A percentile compares a stretch with the other conserved stretches of the same genome.
Conservation (phyloP, 495 filamentous ascomycete genomes). For the Halenospora varia region DNA sequence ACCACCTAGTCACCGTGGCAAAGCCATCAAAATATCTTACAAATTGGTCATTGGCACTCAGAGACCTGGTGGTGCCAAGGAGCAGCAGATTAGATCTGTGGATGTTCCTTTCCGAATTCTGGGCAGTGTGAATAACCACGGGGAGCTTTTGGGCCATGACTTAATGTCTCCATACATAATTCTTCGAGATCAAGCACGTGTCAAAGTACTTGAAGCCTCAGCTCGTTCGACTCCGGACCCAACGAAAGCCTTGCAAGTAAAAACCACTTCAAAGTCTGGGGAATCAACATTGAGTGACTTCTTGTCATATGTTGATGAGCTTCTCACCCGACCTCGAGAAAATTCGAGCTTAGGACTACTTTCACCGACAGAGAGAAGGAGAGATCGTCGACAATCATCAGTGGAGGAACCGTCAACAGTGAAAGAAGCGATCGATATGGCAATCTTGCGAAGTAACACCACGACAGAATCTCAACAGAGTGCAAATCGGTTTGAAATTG, state of each 20-base stretch:
- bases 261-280: conserved; percentile 28
- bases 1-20: conserved; percentile 86
- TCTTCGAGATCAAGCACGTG: conserved; percentile 77
- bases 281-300: conserved; percentile 53
- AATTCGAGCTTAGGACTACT: conserved; percentile 58
- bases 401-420: conserved; percentile 49
- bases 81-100: conserved; percentile 84
- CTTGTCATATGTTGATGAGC: conserved; percentile 70
- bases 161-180: conserved; percentile 91
- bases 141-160: conserved; percentile 69
- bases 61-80: conserved; percentile 67
- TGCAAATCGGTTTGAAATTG: conserved; percentile 89
- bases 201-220: conserved; percentile 42
- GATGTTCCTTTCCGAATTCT: conserved; percentile 94
- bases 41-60: conserved; percentile 91
- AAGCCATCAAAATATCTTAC: conserved; percentile 91
- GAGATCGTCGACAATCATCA: conserved; percentile 49
- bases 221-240: conserved; percentile 9
- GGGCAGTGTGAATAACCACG: conserved; percentile 72
- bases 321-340: conserved; percentile 60
- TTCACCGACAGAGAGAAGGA: conserved; percentile 55
- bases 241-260: conserved; percentile 9
- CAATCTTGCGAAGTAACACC: conserved; percentile 75
- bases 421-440: conserved; percentile 87
- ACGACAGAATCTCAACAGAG: conserved; percentile 55